Percentiles rank a stretch among this genome's conserved stretches.
Conservation (phyloP, 169 alveolate genomes). For the Cryptosporidium viatorum region DNA sequence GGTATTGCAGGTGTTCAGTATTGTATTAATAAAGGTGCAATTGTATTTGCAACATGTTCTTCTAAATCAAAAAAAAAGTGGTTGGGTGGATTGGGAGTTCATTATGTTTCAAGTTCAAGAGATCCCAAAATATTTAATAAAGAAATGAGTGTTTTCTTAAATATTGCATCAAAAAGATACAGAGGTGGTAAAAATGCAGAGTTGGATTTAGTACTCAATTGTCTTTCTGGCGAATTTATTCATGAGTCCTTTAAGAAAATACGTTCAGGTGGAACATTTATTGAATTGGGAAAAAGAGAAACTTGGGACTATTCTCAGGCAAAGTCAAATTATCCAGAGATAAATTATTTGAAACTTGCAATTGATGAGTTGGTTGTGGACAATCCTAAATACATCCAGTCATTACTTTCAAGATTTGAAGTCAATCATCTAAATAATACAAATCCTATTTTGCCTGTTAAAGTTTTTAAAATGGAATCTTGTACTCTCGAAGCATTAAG, state of each 20-base stretch:
- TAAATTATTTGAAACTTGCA: constrained; percentile 29
- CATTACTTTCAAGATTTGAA: constrained; percentile 30
- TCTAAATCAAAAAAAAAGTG: constrained; percentile 40
- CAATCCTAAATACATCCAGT: constrained; percentile 28
- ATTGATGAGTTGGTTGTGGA: constrained; percentile 47
- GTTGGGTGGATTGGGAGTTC: constrained; percentile 74
- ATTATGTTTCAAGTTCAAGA: constrained; percentile 70
- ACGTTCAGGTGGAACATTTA: constrained; percentile 62
- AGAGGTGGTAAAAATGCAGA: constrained; percentile 7
- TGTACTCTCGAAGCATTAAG: constrained; percentile 61
- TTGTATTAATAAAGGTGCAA: constrained; percentile 75
- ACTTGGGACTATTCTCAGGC: not conserved
- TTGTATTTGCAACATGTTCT: constrained; percentile 74
- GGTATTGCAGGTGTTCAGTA: constrained; percentile 76
- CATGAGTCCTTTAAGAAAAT: constrained; percentile 58
- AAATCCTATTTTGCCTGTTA: constrained; percentile 65
- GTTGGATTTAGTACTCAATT: constrained; percentile 75
- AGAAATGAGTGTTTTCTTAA: constrained; percentile 18
- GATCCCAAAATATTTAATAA: constrained; percentile 28
- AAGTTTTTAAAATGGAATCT: constrained; percentile 67
- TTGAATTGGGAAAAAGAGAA: constrained; percentile 70
- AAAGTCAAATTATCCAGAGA: constrained; percentile 7
- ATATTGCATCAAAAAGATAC: constrained; percentile 46
- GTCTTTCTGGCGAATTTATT: constrained; percentile 76
- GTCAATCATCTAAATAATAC: not conserved